Percentiles rank a stretch among this genome's conserved stretches.
Evolutionary conservation across 805 yeast genomes (phyloP).

Genomic region (Zygosaccharomyces gambellarensis): DNA sequence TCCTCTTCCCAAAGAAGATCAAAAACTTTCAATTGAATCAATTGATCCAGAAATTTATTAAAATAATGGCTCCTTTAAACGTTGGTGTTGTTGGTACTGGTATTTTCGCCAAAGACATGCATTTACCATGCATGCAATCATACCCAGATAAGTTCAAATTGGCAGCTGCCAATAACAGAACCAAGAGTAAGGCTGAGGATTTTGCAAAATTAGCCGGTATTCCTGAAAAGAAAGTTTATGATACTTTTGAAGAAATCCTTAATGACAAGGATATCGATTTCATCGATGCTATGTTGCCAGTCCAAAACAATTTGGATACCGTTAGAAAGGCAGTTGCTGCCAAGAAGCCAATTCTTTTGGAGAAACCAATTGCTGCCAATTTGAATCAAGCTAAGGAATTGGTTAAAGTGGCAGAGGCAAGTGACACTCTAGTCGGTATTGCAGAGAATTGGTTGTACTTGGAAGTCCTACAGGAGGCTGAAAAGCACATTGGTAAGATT

Average conservation of each 20-base stretch:
- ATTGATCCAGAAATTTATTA: background rate
- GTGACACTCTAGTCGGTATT: slow-evolving; percentile 66
- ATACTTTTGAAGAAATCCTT: slow-evolving; percentile 59
- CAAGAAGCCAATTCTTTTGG: slow-evolving; percentile 75
- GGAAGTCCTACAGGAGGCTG: slow-evolving; percentile 51
- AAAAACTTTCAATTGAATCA: background rate
- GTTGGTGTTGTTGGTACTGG: slow-evolving; percentile 77
- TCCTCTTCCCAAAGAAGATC: background rate
- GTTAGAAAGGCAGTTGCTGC: slow-evolving; percentile 66
- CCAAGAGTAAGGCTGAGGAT: slow-evolving; percentile 72
- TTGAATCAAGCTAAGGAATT: slow-evolving; percentile 75
- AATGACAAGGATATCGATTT: slow-evolving; percentile 64
- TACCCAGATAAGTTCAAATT: slow-evolving; percentile 50
- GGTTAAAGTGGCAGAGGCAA: slow-evolving; percentile 56
- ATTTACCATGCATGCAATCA: slow-evolving; percentile 65
- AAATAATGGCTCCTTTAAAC: slow-evolving; percentile 36
- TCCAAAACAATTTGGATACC: slow-evolving; percentile 64
- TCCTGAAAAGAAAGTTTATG: slow-evolving; percentile 47
- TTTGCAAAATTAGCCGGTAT: slow-evolving; percentile 66
- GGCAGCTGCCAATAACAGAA: slow-evolving; percentile 75
- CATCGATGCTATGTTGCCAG: slow-evolving; percentile 87
- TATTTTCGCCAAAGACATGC: slow-evolving; percentile 81
- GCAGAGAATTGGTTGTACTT: slow-evolving; percentile 85
- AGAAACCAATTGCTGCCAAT: slow-evolving; percentile 90
- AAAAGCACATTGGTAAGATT: slow-evolving; percentile 58